Conservation (phyloP, 192 early-diverging fungal species). For the Oehlia diaphana region DNA sequence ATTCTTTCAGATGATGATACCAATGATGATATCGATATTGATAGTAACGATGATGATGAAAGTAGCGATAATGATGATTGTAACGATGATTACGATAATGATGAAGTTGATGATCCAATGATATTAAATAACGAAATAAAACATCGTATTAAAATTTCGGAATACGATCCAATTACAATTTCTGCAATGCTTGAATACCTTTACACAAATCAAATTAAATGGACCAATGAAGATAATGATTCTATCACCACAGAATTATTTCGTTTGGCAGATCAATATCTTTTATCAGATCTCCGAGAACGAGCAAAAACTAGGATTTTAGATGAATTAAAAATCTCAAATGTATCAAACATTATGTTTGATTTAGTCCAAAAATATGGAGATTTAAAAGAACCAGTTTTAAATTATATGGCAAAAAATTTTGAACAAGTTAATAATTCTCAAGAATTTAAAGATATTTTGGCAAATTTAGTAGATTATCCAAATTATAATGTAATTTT, state of each 20-base stretch:
- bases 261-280: slow-evolving; percentile 17
- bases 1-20: neutral
- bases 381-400: slow-evolving; percentile 9
- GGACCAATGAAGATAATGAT: neutral
- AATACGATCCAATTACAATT: neutral
- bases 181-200: neutral
- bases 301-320: slow-evolving; percentile 15
- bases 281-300: slow-evolving; percentile 9
- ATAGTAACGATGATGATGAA: too few species aligned
- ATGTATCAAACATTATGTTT: slow-evolving; percentile 4
- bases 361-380: neutral
- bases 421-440: neutral
- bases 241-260: neutral
- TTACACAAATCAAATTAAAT: neutral
- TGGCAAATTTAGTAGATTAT: neutral
- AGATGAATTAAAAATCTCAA: neutral
- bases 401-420: slow-evolving; percentile 18
- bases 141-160: neutral
- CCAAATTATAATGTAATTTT: too few species aligned
- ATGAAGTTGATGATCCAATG: too few species aligned
- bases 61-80: too few species aligned
- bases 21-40: too few species aligned
- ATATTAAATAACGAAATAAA: neutral
- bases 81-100: too few species aligned
- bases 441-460: slow-evolving; percentile 8